Evolutionary conservation across 129 eudicot genomes (phyloP).

Genomic region (Apium graveolens): DNA sequence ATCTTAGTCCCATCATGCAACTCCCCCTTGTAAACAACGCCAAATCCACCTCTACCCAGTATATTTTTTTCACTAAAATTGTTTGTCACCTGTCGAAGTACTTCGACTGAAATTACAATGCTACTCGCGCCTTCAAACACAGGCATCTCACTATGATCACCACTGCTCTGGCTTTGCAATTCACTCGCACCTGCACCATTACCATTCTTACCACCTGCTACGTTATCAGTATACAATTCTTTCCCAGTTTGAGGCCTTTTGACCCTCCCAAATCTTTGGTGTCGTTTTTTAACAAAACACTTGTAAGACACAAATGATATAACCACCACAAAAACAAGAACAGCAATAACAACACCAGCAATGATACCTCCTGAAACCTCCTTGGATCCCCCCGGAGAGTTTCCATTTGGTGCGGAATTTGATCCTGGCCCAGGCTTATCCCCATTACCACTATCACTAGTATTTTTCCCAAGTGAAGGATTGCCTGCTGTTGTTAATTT

Average conservation of each 20-base stretch:
- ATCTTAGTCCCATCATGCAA: slow-evolving; percentile 41
- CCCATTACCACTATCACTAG: slow-evolving; percentile 17
- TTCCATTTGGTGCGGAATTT: slow-evolving; percentile 7
- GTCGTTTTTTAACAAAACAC: slow-evolving; percentile 43
- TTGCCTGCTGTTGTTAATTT: slow-evolving; percentile 35
- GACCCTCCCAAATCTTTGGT: slow-evolving; percentile 48
- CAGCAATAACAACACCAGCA: slow-evolving; percentile 52
- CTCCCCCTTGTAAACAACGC: slow-evolving; percentile 34
- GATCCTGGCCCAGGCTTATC: slow-evolving; percentile 22
- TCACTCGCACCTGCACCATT: slow-evolving; percentile 48
- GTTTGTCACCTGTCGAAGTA: slow-evolving; percentile 31
- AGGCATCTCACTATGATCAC: slow-evolving; percentile 61
- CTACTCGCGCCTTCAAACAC: slow-evolving; percentile 58
- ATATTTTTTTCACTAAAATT: slow-evolving; percentile 32
- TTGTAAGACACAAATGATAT: slow-evolving; percentile 43
- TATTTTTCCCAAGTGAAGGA: slow-evolving; percentile 24
- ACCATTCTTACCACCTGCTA: slow-evolving; percentile 27
- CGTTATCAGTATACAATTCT: slow-evolving; percentile 36
- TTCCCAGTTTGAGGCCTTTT: slow-evolving; percentile 38
- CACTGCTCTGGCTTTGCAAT: slow-evolving; percentile 55
- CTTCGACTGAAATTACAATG: slow-evolving; percentile 55
- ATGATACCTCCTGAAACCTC: slow-evolving; percentile 36
- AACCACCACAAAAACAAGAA: slow-evolving; percentile 41
- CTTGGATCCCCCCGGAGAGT: slow-evolving; percentile 23
- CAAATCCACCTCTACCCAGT: slow-evolving; percentile 41